Conservation (phyloP, 176 grass and related monocot genomes). For the Eleusine coracana region DNA sequence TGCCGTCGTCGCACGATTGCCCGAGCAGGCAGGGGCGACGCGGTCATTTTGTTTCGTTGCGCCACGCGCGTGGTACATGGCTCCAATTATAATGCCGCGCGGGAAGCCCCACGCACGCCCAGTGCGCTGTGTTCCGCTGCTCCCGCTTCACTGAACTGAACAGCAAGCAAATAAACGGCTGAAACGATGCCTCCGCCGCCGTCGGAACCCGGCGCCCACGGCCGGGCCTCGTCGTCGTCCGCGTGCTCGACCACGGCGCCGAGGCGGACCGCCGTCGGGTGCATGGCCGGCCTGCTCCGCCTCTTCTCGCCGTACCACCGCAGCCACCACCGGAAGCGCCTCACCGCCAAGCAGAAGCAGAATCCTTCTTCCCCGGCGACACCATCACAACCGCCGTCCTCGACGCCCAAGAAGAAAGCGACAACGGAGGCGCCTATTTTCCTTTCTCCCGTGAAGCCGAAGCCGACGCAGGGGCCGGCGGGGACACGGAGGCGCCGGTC, state of each 20-base stretch:
- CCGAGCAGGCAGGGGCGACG: not conserved
- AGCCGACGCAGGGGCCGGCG: not conserved
- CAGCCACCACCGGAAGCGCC: conserved; percentile 69
- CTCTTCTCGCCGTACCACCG: conserved; percentile 83
- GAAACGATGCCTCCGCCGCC: conserved; percentile 32
- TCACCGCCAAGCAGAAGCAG: conserved; percentile 43
- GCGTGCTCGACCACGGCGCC: conserved; percentile 24
- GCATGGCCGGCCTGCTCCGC: conserved; percentile 86
- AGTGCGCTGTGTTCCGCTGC: conserved; percentile 15
- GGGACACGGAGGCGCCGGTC: conserved; percentile 44
- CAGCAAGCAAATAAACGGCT: not conserved
- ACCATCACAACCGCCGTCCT: not conserved
- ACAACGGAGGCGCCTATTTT: not conserved
- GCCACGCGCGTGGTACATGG: conserved; percentile 16
- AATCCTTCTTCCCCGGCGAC: too few relatives aligned
- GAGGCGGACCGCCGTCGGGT: conserved; percentile 52
- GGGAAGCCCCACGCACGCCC: conserved; percentile 16
- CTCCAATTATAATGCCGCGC: conserved; percentile 48
- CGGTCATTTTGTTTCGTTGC: conserved; percentile 25
- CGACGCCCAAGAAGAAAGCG: conserved; percentile 37
- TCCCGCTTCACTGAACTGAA: not conserved
- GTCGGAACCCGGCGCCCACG: conserved; percentile 45
- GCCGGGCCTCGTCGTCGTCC: conserved; percentile 13
- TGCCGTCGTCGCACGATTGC: rapidly evolving
- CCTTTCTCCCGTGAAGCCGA: conserved; percentile 18